Conservation (phyloP, 2,329 filamentous ascomycete genomes). For the Cyphellophora europaea region DNA sequence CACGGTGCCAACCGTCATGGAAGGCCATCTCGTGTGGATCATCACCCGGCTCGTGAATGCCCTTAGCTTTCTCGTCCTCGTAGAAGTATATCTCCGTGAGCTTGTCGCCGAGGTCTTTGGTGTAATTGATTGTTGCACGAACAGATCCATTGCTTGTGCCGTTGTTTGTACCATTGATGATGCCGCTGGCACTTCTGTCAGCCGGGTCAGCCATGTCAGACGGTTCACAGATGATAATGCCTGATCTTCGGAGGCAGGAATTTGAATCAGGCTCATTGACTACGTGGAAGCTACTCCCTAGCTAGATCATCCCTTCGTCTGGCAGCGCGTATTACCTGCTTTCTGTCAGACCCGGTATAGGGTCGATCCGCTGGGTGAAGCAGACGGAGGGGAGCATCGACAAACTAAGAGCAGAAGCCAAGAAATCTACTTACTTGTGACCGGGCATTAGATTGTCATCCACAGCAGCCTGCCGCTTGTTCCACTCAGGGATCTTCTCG, state of each 20-base stretch:
- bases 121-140: constrained; percentile 37
- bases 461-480: constrained; percentile 30
- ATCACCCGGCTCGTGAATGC: constrained; percentile 33
- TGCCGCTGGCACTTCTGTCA: neutral
- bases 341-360: too few species aligned
- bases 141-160: constrained; percentile 19
- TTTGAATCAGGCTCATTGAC: too few species aligned
- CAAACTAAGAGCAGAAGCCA: neutral
- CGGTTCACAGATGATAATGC: too few species aligned
- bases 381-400: neutral
- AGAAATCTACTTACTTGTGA: constrained; percentile 9
- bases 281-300: too few species aligned
- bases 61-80: constrained; percentile 25
- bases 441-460: constrained; percentile 26
- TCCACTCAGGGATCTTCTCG: constrained; percentile 29
- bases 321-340: too few species aligned
- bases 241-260: too few species aligned
- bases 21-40: constrained; percentile 29
- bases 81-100: constrained; percentile 29
- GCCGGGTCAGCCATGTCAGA: neutral
- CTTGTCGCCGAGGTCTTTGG: constrained; percentile 32
- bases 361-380: too few species aligned
- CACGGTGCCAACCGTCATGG: constrained; percentile 33
- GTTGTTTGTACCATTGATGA: constrained; percentile 1
- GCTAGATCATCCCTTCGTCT: too few species aligned